Conservation (phyloP, 2,329 filamentous ascomycete genomes). For the Phyllosticta citriasiana region DNA sequence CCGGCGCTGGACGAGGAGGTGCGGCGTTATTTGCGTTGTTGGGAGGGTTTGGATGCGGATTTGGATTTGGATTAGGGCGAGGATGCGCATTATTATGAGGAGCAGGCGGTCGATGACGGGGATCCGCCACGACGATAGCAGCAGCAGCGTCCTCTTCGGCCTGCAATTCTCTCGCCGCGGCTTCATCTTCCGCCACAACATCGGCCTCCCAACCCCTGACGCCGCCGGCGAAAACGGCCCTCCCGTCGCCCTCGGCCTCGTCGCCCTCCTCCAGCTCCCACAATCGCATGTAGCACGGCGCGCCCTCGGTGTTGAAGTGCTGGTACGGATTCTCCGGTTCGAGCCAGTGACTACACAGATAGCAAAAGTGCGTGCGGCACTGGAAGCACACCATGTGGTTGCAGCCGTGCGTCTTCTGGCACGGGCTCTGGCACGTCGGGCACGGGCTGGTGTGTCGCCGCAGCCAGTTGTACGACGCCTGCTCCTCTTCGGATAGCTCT, state of each 20-base stretch:
- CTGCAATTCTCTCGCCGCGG: constrained; percentile 18
- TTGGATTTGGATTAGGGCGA: neutral
- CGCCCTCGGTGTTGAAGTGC: constrained; percentile 71
- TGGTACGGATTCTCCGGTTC: constrained; percentile 70
- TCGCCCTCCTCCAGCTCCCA: constrained; percentile 88
- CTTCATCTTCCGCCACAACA: constrained; percentile 24
- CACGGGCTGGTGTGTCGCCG: constrained; percentile 73
- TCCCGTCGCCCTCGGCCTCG: constrained; percentile 38
- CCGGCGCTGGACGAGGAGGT: neutral
- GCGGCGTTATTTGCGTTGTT: neutral
- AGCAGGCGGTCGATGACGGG: neutral
- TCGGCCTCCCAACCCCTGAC: constrained; percentile 33
- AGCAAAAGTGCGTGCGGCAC: constrained; percentile 90
- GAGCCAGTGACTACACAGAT: constrained; percentile 84
- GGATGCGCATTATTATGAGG: neutral
- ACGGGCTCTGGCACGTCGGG: constrained; percentile 74
- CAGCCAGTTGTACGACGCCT: constrained; percentile 78
- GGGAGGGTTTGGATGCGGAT: neutral
- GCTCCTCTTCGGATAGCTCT: constrained; percentile 74
- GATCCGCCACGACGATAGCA: constrained; percentile 12
- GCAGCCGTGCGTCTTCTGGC: constrained; percentile 87
- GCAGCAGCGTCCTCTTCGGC: constrained; percentile 19
- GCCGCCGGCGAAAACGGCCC: constrained; percentile 33
- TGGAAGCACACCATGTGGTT: constrained; percentile 94
- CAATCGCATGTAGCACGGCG: constrained; percentile 66